Evolutionary conservation across 2,329 filamentous ascomycete genomes (phyloP).

Genomic region (Phaeosphaeria sp.): DNA sequence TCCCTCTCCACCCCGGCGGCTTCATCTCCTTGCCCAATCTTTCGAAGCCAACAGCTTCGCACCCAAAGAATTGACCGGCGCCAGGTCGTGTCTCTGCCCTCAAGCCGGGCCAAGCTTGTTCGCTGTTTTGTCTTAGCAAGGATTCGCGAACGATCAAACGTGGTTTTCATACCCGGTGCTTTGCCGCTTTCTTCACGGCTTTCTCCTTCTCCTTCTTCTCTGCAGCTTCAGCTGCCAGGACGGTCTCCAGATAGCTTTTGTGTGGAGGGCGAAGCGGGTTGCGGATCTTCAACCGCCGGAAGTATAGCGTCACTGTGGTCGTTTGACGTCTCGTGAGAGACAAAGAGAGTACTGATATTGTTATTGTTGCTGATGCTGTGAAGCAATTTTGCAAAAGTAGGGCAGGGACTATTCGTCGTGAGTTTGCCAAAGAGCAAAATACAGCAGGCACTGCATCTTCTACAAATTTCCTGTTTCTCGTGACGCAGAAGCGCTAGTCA

Average conservation of each 20-base stretch:
- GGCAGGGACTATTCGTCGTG: not conserved
- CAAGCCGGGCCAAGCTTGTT: conserved; percentile 1
- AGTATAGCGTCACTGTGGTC: not conserved
- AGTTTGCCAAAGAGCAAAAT: conserved; percentile 7
- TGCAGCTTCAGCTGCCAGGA: not conserved
- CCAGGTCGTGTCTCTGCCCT: conserved; percentile 4
- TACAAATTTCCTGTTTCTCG: not conserved
- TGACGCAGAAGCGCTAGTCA: not conserved
- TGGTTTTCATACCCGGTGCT: not conserved
- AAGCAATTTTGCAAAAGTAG: not conserved
- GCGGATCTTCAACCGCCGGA: conserved; percentile 1
- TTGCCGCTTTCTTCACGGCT: not conserved
- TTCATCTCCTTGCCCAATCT: not conserved
- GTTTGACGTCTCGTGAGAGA: not conserved
- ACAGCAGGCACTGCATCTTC: not conserved
- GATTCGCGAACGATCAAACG: not conserved
- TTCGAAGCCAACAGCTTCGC: not conserved
- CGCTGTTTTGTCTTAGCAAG: not conserved
- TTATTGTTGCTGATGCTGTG: not conserved
- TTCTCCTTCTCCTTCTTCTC: not conserved
- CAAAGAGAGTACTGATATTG: not conserved
- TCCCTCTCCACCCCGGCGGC: not conserved
- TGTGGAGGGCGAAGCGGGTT: not conserved
- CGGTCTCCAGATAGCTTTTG: not conserved
- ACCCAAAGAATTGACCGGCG: not conserved